phyloP scores from a whole-genome alignment of 2,329 filamentous ascomycete genomes.

The Curvularia hawaiiensis region DNA sequence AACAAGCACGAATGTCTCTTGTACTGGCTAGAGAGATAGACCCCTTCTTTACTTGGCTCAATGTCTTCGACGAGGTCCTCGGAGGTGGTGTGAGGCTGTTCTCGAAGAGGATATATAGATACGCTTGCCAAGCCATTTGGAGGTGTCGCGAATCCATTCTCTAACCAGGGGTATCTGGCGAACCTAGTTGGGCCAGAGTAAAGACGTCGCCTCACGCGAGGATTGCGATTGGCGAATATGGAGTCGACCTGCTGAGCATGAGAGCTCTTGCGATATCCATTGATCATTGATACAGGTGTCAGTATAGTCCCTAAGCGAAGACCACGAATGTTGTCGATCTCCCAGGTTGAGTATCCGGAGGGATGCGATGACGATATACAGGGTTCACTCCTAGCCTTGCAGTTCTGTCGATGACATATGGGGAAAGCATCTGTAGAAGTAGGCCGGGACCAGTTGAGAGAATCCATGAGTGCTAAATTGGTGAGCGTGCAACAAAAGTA shows the following conservation, averaged over 20 bases:
- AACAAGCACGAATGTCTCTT: not conserved
- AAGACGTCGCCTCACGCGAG: not conserved
- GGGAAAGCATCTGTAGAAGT: not conserved
- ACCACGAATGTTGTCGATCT: not conserved
- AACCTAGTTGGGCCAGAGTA: not conserved
- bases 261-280: not conserved
- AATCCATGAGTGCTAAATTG: not conserved
- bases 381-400: not conserved
- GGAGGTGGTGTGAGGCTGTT: not conserved
- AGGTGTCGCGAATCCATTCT: not conserved
- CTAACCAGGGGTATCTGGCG: not conserved
- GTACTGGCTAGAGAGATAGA: not conserved
- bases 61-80: not conserved
- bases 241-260: not conserved
- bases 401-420: not conserved
- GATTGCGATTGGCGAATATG: constrained; percentile 2
- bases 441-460: not conserved
- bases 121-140: not conserved
- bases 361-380: not conserved
- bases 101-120: not conserved
- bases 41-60: not conserved
- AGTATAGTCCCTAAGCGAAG: not conserved
- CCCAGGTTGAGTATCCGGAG: not conserved
- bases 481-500: not conserved
- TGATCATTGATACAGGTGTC: not conserved